phyloP scores from a whole-genome alignment of 2,329 filamentous ascomycete genomes.

The Neofusicoccum umdonicola region DNA sequence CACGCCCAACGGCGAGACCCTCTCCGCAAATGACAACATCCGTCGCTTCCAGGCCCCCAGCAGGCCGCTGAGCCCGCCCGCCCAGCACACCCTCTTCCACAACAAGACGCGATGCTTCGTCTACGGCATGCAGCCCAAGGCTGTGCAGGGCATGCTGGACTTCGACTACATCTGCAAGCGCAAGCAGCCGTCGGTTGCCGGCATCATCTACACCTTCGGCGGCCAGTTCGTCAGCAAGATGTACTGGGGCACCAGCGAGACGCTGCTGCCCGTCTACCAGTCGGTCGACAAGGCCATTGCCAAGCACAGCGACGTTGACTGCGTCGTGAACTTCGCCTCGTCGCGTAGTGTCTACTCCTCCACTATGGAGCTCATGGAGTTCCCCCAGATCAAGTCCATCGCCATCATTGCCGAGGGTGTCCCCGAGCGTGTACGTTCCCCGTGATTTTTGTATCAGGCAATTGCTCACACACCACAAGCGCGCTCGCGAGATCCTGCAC shows the following conservation, averaged over 20 bases:
- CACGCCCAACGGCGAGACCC: slow-evolving; percentile 30
- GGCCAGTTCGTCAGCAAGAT: slow-evolving; percentile 99
- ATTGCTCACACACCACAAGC: slow-evolving; percentile 49
- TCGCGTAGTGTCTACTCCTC: slow-evolving; percentile 98
- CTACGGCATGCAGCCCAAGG: slow-evolving; percentile 94
- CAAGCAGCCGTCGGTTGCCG: slow-evolving; percentile 89
- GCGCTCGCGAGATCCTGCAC: slow-evolving; percentile 96
- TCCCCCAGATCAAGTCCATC: slow-evolving; percentile 95
- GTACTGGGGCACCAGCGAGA: slow-evolving; percentile 99
- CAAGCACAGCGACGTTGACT: slow-evolving; percentile 97
- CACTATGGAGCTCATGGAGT: slow-evolving; percentile 97
- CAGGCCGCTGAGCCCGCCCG: slow-evolving; percentile 83
- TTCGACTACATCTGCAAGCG: slow-evolving; percentile 99
- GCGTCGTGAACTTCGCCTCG: slow-evolving; percentile 98
- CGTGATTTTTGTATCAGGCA: background rate
- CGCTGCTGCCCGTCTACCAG: slow-evolving; percentile 97
- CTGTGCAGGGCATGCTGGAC: slow-evolving; percentile 70
- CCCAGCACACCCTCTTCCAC: slow-evolving; percentile 91
- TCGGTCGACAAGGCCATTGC: slow-evolving; percentile 84
- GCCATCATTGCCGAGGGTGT: slow-evolving; percentile 99
- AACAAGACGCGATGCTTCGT: slow-evolving; percentile 99
- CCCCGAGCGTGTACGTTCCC: slow-evolving; percentile 78
- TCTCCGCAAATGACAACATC: slow-evolving; percentile 97
- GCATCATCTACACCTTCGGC: slow-evolving; percentile 99
- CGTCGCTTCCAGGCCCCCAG: slow-evolving; percentile 91